phyloP scores from a whole-genome alignment of 805 yeast species.

The Lachancea sp. region DNA sequence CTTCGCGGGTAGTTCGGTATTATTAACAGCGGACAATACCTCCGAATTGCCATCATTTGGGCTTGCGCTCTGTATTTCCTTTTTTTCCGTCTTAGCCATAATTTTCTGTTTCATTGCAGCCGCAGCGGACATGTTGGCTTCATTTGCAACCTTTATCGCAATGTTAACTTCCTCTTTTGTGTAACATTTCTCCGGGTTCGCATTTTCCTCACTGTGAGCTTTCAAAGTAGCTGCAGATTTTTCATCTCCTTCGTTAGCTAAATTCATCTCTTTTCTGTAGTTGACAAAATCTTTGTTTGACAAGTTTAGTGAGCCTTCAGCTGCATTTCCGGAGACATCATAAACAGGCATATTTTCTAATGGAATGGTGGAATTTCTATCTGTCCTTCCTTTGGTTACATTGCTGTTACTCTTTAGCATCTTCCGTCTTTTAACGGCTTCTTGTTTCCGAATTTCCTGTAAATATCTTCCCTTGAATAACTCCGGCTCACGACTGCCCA shows the following conservation, averaged over 20 bases:
- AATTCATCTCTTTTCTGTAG: conserved; percentile 52
- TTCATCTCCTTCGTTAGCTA: conserved; percentile 66
- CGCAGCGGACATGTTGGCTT: conserved; percentile 40
- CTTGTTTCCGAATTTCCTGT: conserved; percentile 62
- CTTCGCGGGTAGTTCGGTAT: conserved; percentile 1
- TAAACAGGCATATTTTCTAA: conserved; percentile 68
- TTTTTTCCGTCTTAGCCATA: conserved; percentile 24
- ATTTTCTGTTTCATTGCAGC: conserved; percentile 38
- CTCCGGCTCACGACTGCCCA: conserved; percentile 69
- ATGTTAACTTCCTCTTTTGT: conserved; percentile 27
- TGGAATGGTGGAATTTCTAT: conserved; percentile 66
- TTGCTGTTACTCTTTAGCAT: conserved; percentile 41
- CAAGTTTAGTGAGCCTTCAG: conserved; percentile 59
- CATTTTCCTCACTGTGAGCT: conserved; percentile 33
- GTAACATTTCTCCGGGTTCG: conserved; percentile 21
- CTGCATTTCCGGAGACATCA: conserved; percentile 66
- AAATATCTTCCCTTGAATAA: conserved; percentile 68
- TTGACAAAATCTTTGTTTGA: conserved; percentile 66
- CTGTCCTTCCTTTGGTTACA: conserved; percentile 59
- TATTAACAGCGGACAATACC: conserved; percentile 13
- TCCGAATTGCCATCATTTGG: conserved; percentile 12
- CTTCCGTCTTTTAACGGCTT: conserved; percentile 54
- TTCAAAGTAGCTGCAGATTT: conserved; percentile 60
- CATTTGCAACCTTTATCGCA: conserved; percentile 34
- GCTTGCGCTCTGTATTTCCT: conserved; percentile 12